Evolutionary conservation across 2,329 filamentous ascomycete species (phyloP).

Genomic region (Diatrype stigma): DNA sequence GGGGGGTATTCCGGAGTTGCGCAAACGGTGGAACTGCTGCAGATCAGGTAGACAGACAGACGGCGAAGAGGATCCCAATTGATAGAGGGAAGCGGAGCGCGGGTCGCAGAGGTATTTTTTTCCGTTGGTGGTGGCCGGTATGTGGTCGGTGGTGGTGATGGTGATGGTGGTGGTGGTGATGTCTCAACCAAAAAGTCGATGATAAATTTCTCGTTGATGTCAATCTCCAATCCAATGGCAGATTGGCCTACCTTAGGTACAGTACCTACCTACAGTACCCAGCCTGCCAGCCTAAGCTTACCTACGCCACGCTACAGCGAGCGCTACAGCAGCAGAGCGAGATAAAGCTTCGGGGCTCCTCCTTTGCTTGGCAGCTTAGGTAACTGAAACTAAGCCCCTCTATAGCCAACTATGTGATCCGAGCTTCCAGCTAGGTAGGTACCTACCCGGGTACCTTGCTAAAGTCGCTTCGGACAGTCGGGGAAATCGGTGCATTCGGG

Average conservation of each 20-base stretch:
- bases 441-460: no score
- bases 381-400: not conserved
- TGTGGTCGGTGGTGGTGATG: constrained; percentile 2
- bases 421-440: not conserved
- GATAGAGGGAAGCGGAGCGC: not conserved
- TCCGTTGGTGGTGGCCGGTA: not conserved
- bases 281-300: not conserved
- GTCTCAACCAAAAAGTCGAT: constrained; percentile 11
- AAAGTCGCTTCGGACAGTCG: not conserved
- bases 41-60: no score
- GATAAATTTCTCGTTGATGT: constrained; percentile 32
- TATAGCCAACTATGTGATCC: not conserved
- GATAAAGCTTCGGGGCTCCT: no score
- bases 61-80: constrained; percentile 10
- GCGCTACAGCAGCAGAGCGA: not conserved
- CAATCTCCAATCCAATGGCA: no score
- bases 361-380: no score
- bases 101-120: no score
- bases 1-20: not conserved
- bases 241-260: no score
- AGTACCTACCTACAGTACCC: no score
- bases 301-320: not conserved
- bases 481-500: not conserved
- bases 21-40: no score
- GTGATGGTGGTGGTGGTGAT: constrained; percentile 6